Base-by-base conservation (phyloP, 805 yeast genomes). In the Debaryomyces castellii region DNA sequence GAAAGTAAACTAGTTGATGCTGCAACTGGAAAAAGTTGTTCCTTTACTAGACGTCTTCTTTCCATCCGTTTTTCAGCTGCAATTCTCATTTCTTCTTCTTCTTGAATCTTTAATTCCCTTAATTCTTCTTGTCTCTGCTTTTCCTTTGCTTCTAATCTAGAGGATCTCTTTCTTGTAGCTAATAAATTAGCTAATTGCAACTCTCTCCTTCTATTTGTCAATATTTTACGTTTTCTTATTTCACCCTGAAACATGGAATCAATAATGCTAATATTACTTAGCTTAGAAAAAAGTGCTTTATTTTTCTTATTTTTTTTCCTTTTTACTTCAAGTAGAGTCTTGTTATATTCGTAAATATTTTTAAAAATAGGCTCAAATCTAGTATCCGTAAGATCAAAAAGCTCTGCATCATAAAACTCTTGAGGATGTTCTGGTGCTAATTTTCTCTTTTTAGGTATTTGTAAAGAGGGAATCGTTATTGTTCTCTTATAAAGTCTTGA, bases 91-190 rank as follows among this genome's bases (percentile, higher is more conserved):
- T 74, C 67, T 37, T 71, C 68, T 45, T 76, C 75, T 40, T 73
- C 79, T 46, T 77, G 71, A 39, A 72, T 72, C 46, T 71, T 73
- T 24, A 67, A 60, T 40, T 67, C 67, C 42, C 72, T 72, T 17
- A 77, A 80, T 50, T 85, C 89, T 49, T 82, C 86, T 39, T 59
- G 67, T 45, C 61, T 71, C 41, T 67, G 74, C 48, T 64, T 67
- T 50, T 79, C 82, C 55, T 80, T 82, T 16, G 85, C 86, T 52
- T 84, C 87, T 37, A 87, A 63, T 63, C 94, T 75, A 1, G 89
- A 80, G 0, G 92, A 86, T 52, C 89, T 74, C 55, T 87, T 87
- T 55, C 94, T 74, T 46, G 86, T 79, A 3, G 82, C 82, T 57
- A 87, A 64, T 44, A 87, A 61, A 18, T 76, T 77, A 40, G 78